phyloP scores from a whole-genome alignment of 2,329 filamentous ascomycete species.

The Mollisiaceae sp. region DNA sequence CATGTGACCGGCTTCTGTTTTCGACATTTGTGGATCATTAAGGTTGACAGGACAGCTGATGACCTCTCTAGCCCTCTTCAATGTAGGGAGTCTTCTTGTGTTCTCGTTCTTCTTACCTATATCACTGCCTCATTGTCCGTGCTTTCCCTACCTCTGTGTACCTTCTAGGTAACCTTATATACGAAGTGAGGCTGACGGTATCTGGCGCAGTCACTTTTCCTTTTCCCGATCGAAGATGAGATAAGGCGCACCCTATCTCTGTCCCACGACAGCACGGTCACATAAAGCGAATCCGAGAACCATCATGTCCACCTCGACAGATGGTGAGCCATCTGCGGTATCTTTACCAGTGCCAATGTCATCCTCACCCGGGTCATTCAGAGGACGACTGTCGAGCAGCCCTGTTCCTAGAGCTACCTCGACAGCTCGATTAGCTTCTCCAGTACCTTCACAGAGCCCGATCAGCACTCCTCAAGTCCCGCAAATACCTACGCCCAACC shows the following conservation, averaged over 20 bases:
- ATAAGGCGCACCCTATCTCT: constrained; percentile 22
- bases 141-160: not conserved
- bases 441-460: constrained; percentile 51
- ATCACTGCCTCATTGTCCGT: not conserved
- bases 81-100: not conserved
- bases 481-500: constrained; percentile 53
- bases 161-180: not conserved
- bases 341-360: constrained; percentile 49
- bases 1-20: not conserved
- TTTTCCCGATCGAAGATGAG: constrained; percentile 23
- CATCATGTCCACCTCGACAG: constrained; percentile 44
- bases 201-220: constrained; percentile 4
- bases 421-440: constrained; percentile 65
- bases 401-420: constrained; percentile 63
- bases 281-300: not conserved
- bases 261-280: constrained; percentile 20
- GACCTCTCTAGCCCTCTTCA: not conserved
- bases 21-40: not conserved
- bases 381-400: constrained; percentile 44
- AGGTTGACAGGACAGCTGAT: not conserved
- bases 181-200: constrained; percentile 18
- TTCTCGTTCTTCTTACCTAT: constrained; percentile 2
- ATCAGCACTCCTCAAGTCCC: constrained; percentile 54
- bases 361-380: constrained; percentile 54
- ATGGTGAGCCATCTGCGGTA: constrained; percentile 38